These are phyloP conservation scores for Phragmites australis DNA, from an alignment of 176 grass and related monocot species.

Conservation along the genomic window DNA sequence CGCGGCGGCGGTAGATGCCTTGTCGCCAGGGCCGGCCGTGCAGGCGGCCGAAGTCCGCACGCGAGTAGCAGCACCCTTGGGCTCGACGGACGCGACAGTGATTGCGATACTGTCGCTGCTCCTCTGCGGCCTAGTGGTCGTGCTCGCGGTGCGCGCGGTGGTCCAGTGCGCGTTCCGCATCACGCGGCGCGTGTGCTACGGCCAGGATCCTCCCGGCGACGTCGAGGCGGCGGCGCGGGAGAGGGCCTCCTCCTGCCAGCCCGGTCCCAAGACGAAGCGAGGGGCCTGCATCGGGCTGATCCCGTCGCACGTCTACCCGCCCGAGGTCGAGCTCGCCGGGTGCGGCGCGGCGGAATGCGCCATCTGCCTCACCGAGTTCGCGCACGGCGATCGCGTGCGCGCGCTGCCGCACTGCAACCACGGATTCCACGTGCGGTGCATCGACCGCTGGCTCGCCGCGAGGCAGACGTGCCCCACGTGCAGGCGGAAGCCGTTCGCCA, in stretches of 20 bases:
- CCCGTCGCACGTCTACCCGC: slow-evolving; percentile 42
- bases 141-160: slow-evolving; percentile 43
- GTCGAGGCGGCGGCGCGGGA: not conserved
- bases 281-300: slow-evolving; percentile 33
- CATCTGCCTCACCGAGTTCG: slow-evolving; percentile 92
- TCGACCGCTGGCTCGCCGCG: slow-evolving; percentile 80
- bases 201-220: slow-evolving; percentile 9
- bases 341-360: slow-evolving; percentile 72
- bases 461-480: slow-evolving; percentile 86
- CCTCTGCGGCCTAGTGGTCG: slow-evolving; percentile 57
- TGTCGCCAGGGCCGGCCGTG: not conserved
- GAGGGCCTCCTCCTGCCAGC: not conserved
- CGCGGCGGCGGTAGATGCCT: not conserved
- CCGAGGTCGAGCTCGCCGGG: slow-evolving; percentile 41
- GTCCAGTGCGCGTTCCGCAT: slow-evolving; percentile 60
- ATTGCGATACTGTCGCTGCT: slow-evolving; percentile 66
- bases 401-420: slow-evolving; percentile 77
- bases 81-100: slow-evolving; percentile 53
- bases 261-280: slow-evolving; percentile 15
- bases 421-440: slow-evolving; percentile 83
- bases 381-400: slow-evolving; percentile 66
- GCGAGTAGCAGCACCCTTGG: slow-evolving; percentile 30
- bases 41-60: not conserved
- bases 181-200: slow-evolving; percentile 50
- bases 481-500: slow-evolving; percentile 60